Conservation (phyloP, 148 eudicot genomes). For the Rheum nobile region DNA sequence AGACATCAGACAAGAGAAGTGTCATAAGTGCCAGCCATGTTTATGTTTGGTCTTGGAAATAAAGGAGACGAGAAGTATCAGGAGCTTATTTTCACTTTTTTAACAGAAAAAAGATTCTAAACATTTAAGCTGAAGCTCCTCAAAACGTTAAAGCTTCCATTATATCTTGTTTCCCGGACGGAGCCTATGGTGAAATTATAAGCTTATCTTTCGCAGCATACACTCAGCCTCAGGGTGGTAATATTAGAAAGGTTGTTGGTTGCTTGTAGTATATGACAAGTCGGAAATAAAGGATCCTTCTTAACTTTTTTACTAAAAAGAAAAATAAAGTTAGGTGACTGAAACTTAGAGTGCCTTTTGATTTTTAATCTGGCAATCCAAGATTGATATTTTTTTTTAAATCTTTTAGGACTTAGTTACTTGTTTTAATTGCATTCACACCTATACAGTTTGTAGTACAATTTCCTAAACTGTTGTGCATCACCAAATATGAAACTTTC, state of each 20-base stretch:
- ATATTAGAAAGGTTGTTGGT: neutral
- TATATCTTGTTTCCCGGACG: neutral
- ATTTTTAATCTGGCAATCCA: neutral
- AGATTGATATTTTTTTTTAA: neutral
- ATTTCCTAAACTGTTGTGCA: neutral
- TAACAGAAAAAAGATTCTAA: too few relatives aligned
- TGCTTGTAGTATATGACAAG: neutral
- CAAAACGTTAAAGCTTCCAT: neutral
- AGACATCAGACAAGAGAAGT: neutral
- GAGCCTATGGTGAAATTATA: neutral
- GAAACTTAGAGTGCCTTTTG: neutral
- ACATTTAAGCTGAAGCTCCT: too few relatives aligned
- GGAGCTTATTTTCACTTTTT: neutral
- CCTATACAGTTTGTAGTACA: neutral
- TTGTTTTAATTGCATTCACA: neutral
- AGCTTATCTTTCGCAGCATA: neutral
- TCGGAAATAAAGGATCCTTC: neutral
- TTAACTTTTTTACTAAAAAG: neutral
- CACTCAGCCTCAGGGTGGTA: neutral
- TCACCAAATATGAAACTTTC: neutral
- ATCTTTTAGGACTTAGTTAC: neutral
- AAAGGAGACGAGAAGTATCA: neutral
- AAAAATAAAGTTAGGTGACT: neutral
- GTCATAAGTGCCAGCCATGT: neutral
- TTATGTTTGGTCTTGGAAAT: neutral